Evolutionary conservation across 2,329 filamentous ascomycete species (phyloP).

Genomic region (Arthrobotrys megalospora): DNA sequence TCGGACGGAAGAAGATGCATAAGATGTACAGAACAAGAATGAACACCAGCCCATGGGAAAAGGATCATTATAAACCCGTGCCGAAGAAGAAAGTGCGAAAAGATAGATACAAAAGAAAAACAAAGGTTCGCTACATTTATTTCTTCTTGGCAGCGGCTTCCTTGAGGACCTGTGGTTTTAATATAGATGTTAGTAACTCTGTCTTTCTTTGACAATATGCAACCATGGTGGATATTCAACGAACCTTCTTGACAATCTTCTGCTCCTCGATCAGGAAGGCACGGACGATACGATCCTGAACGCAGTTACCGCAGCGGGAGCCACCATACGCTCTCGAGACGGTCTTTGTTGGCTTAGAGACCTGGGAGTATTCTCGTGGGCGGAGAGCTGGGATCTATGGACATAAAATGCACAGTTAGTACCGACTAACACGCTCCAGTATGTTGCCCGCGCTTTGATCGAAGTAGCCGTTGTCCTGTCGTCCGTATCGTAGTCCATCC

Average conservation of each 20-base stretch:
- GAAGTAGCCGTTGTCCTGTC: constrained; percentile 29
- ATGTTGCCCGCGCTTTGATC: neutral
- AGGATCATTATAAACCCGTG: constrained; percentile 61
- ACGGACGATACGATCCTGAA: constrained; percentile 96
- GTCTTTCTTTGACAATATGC: neutral
- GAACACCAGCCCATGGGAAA: constrained; percentile 62
- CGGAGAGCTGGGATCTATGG: constrained; percentile 91
- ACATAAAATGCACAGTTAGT: constrained; percentile 23
- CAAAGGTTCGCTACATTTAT: constrained; percentile 50
- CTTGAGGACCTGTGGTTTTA: constrained; percentile 64
- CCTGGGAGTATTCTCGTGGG: constrained; percentile 95
- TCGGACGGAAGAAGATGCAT: constrained; percentile 54
- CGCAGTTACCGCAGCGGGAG: constrained; percentile 98
- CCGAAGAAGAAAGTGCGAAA: constrained; percentile 61
- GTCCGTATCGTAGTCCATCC: neutral
- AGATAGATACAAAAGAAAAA: constrained; percentile 55
- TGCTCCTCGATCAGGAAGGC: constrained; percentile 99
- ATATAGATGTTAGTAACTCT: constrained; percentile 11
- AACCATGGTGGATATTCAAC: constrained; percentile 22
- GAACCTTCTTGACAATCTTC: constrained; percentile 99
- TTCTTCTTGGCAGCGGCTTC: constrained; percentile 64
- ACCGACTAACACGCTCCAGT: neutral
- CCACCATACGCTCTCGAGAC: constrained; percentile 98
- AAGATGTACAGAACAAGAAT: constrained; percentile 62
- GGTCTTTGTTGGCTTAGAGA: constrained; percentile 99